These are phyloP conservation scores for Triadica sebifera DNA, from an alignment of 345 rosid species.

Conservation along the genomic window DNA sequence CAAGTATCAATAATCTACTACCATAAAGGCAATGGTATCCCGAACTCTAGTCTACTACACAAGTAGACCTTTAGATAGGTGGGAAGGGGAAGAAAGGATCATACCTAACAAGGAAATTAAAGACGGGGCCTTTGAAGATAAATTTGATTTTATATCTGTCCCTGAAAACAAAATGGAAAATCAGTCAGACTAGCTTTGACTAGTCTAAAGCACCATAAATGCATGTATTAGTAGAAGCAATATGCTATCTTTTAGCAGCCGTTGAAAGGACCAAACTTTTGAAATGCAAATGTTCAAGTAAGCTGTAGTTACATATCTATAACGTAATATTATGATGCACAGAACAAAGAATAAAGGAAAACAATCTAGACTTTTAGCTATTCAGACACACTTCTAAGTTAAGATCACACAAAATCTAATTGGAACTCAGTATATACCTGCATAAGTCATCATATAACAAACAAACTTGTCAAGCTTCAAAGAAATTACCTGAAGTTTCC, in stretches of 20 bases:
- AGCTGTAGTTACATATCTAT: too few species aligned
- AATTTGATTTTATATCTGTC: constrained; percentile 52
- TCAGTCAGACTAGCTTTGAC: constrained; percentile 1
- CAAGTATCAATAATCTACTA: neutral
- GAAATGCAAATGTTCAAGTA: neutral
- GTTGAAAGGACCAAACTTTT: neutral
- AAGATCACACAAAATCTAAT: neutral
- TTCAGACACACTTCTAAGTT: neutral
- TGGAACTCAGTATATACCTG: neutral
- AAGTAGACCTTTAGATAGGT: constrained; percentile 1
- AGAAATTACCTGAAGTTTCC: constrained; percentile 65
- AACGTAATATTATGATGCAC: neutral
- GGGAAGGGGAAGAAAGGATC: neutral
- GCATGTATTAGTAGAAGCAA: neutral
- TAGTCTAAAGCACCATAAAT: neutral
- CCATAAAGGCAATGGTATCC: neutral
- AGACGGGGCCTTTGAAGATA: constrained; percentile 69
- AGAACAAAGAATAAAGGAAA: neutral
- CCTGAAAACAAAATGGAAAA: constrained; percentile 42
- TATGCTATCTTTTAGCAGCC: neutral
- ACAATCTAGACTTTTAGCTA: neutral
- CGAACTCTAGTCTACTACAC: neutral
- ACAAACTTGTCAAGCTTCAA: constrained; percentile 7
- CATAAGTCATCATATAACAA: neutral
- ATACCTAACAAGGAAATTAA: constrained; percentile 83